These are phyloP conservation scores for Arthrocladium fulminans DNA, from an alignment of 2,329 filamentous ascomycete species.

Conservation along the genomic window DNA sequence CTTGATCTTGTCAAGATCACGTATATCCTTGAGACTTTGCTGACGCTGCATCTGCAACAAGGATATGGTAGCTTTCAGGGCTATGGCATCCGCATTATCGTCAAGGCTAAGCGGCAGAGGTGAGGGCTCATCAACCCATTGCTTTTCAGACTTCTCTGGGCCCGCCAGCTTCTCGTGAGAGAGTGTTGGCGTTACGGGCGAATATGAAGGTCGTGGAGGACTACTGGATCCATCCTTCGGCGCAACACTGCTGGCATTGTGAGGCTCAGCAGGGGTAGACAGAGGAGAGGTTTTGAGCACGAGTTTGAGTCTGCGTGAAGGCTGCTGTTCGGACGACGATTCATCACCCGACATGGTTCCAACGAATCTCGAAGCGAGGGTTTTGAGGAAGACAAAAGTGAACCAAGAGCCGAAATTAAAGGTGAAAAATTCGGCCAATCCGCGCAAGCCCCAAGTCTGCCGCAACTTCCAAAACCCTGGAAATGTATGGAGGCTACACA, in stretches of 20 bases:
- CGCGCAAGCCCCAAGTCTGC: background rate
- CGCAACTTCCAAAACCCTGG: background rate
- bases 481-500: background rate
- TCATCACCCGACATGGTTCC: slow-evolving; percentile 4
- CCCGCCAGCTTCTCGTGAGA: slow-evolving; percentile 23
- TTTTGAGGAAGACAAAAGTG: background rate
- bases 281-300: slow-evolving; percentile 10
- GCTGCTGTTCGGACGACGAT: slow-evolving; percentile 2
- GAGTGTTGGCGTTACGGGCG: slow-evolving; percentile 38
- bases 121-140: slow-evolving; percentile 25
- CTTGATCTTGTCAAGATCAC: slow-evolving; percentile 60
- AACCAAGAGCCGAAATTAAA: background rate
- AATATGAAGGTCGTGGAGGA: slow-evolving; percentile 37
- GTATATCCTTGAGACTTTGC: slow-evolving; percentile 67
- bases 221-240: slow-evolving; percentile 17
- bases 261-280: background rate
- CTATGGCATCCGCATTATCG: slow-evolving; percentile 75
- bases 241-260: background rate
- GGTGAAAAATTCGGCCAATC: slow-evolving; percentile 11
- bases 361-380: background rate
- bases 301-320: slow-evolving; percentile 11
- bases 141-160: slow-evolving; percentile 11
- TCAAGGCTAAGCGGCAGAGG: slow-evolving; percentile 39
- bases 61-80: slow-evolving; percentile 73
- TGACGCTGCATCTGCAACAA: slow-evolving; percentile 78